phyloP scores from a whole-genome alignment of 2,329 filamentous ascomycete species.

The Tympanopsis confertula region DNA sequence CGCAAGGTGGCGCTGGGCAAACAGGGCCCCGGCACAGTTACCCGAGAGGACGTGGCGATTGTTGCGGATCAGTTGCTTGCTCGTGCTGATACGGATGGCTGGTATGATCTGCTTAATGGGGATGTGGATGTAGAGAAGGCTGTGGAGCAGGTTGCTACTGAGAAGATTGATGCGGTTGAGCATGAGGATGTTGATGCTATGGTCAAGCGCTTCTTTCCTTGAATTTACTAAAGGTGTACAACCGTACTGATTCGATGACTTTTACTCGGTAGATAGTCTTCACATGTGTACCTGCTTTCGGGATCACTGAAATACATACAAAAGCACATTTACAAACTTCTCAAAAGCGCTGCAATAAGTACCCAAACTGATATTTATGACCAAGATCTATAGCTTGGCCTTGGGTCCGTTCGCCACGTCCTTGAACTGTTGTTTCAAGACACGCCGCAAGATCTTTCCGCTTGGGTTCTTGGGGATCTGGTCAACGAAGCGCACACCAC shows the following conservation, averaged over 20 bases:
- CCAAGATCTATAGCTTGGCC: not conserved
- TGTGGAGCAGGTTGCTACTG: conserved; percentile 33
- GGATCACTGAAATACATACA: no score
- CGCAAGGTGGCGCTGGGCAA: conserved; percentile 31
- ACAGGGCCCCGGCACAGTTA: conserved; percentile 26
- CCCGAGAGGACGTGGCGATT: conserved; percentile 47
- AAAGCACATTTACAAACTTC: no score
- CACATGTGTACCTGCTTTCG: no score
- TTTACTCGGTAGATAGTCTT: no score
- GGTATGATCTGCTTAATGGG: conserved; percentile 44
- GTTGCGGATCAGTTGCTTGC: conserved; percentile 41
- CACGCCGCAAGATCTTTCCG: conserved; percentile 32
- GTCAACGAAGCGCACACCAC: conserved; percentile 59
- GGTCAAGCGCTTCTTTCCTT: conserved; percentile 1
- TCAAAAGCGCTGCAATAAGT: no score
- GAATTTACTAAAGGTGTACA: no score
- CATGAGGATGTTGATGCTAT: conserved; percentile 27
- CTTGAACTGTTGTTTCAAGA: conserved; percentile 21
- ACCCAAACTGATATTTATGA: not conserved
- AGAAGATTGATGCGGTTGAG: conserved; percentile 37
- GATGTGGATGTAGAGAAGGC: conserved; percentile 33
- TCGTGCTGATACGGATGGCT: conserved; percentile 30
- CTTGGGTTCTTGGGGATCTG: conserved; percentile 60
- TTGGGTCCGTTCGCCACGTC: not conserved
- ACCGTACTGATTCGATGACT: no score